These are phyloP conservation scores for Microsporum ferrugineum DNA, from an alignment of 2,329 filamentous ascomycete genomes.

Conservation along the genomic window DNA sequence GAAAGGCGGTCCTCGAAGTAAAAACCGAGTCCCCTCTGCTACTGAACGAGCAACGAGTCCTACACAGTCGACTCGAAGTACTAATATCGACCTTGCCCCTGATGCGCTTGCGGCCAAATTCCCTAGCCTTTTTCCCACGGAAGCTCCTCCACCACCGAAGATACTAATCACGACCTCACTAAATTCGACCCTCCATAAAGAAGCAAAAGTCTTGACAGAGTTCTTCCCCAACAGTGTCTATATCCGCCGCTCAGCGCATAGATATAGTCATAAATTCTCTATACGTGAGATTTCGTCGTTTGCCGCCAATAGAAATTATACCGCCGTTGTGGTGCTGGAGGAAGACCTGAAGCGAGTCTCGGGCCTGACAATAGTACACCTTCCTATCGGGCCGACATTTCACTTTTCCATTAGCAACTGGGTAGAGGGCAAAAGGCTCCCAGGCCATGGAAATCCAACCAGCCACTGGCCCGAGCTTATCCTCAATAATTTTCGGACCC, in stretches of 20 bases:
- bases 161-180: conserved; percentile 85
- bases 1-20: conserved; percentile 26
- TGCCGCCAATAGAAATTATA: conserved; percentile 70
- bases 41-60: conserved; percentile 45
- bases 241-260: conserved; percentile 72
- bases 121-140: conserved; percentile 45
- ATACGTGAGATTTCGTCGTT: conserved; percentile 82
- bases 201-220: conserved; percentile 65
- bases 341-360: conserved; percentile 80
- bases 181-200: conserved; percentile 74
- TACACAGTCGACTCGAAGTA: conserved; percentile 44
- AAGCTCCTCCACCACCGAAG: conserved; percentile 55
- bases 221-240: conserved; percentile 75
- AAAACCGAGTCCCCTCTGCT: conserved; percentile 25
- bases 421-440: conserved; percentile 75
- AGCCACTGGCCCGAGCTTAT: conserved; percentile 83
- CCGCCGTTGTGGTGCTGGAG: conserved; percentile 69
- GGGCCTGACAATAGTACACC: conserved; percentile 70
- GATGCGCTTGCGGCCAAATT: conserved; percentile 52
- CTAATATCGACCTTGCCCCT: conserved; percentile 49
- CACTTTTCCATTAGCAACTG: conserved; percentile 87
- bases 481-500: conserved; percentile 90
- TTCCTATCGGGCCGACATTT: conserved; percentile 79
- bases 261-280: conserved; percentile 80
- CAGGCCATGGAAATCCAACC: conserved; percentile 81